Evolutionary conservation across 2,329 filamentous ascomycete species (phyloP), one percentile per base, ranked within the genome.

Genomic region (Penicillium sp.): DNA sequence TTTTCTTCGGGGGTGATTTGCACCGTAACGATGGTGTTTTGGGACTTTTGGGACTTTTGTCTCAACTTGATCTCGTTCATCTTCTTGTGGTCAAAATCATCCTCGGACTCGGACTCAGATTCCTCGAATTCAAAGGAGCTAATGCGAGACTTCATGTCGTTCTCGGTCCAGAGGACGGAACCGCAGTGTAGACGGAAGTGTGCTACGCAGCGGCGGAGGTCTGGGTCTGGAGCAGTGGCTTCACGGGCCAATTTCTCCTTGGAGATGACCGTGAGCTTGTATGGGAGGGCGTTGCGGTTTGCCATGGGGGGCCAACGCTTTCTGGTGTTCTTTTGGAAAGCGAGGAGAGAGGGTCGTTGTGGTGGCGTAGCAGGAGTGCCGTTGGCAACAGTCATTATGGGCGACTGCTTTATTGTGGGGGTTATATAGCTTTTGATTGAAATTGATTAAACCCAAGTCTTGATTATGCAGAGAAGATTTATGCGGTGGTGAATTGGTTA

Each of bases 271-370:
- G 71, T 73, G 66, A 73, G 71, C 47, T 67, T 71, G 60, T 72
- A 73, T 24, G 71, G 67, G 35, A 73, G 68, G 11, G 71, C 68
- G 46, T 68, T 64, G 52, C 68, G 70, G 65, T 73, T 70, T 49
- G 71, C 71, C 52, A 73, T 68, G 19, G 71, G 71, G 54, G 71
- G 71, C 68, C 69, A 70, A 55, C 71, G 71, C 61, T 71, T 71
- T 52, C 68, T 71, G 60, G 67, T 47, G 46, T 59, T 61, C 33
- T 60, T 67, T 65, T 59, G 67, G 48, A 60, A 65, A 45, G 57
- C 60, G 59, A 59, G 65, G 57, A 65, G 67, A 31, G 68, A 61
- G 37, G 62, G 64, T 45, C 59, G 60, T 37, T 65, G 66, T 39
- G 62, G 63, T 5, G 64, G 62, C 24, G 65, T 58, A 27, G 57